Conservation (phyloP, 2,329 filamentous ascomycete genomes). For the Laburnicola sp. region DNA sequence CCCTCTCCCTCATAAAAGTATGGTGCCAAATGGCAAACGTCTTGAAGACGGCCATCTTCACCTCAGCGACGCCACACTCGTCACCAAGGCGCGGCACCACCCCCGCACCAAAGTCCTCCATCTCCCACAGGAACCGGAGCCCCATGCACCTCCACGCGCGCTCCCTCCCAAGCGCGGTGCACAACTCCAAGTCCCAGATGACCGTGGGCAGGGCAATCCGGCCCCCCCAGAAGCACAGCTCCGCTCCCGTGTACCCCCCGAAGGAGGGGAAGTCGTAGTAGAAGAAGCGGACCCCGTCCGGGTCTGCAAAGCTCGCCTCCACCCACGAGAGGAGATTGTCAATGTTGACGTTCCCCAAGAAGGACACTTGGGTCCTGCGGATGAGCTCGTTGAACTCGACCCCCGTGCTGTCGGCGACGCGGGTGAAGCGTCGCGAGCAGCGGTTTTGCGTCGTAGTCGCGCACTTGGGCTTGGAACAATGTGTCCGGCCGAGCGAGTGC, state of each 20-base stretch:
- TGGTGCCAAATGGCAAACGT: not conserved
- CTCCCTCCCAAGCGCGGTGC: no score
- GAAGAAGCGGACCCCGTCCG: not conserved
- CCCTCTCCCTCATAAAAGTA: not conserved
- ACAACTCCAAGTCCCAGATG: no score
- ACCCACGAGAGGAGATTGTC: not conserved
- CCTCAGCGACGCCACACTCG: not conserved
- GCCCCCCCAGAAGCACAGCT: no score
- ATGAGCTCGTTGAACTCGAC: not conserved
- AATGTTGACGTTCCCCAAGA: not conserved
- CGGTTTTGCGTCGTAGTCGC: not conserved
- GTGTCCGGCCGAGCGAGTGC: not conserved
- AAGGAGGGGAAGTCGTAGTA: not conserved
- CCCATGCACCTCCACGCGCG: no score
- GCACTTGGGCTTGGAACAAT: constrained; percentile 1
- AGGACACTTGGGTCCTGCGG: not conserved
- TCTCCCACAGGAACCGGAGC: not conserved
- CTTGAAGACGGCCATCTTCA: not conserved
- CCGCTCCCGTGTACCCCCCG: not conserved
- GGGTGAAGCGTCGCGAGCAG: not conserved
- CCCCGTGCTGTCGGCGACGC: not conserved
- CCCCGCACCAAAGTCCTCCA: not conserved
- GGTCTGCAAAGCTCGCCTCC: not conserved
- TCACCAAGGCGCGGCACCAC: not conserved
- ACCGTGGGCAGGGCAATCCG: no score